Evolutionary conservation across 2,329 filamentous ascomycete genomes (phyloP).

Genomic region (Ophiostoma montium): DNA sequence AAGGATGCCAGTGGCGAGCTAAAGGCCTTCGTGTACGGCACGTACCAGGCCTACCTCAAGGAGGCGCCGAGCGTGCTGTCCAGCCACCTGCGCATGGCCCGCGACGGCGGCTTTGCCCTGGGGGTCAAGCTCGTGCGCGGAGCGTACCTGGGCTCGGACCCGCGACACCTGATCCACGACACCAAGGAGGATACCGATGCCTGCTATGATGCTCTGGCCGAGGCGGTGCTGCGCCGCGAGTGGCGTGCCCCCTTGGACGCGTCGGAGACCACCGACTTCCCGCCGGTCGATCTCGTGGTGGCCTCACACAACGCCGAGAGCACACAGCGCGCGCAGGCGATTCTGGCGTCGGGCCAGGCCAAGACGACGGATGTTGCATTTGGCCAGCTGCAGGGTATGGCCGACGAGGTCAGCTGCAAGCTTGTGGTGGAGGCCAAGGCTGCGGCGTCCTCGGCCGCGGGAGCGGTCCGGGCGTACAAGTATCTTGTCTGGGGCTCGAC

Average conservation of each 20-base stretch:
- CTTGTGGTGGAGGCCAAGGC: constrained; percentile 23
- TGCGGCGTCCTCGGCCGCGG: too few relatives aligned
- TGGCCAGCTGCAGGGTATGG: constrained; percentile 88
- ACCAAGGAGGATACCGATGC: constrained; percentile 57
- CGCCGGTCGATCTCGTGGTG: constrained; percentile 50
- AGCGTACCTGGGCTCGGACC: constrained; percentile 58
- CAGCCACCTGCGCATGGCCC: constrained; percentile 44
- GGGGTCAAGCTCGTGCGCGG: constrained; percentile 66
- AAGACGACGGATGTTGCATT: constrained; percentile 37
- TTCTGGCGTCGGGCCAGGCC: constrained; percentile 32
- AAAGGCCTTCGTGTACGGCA: constrained; percentile 53
- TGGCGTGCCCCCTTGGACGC: constrained; percentile 41
- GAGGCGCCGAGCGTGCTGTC: constrained; percentile 41
- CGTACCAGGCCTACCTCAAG: constrained; percentile 68
- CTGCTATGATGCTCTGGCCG: constrained; percentile 58
- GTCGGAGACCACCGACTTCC: constrained; percentile 31
- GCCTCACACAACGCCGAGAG: constrained; percentile 73
- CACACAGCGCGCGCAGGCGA: constrained; percentile 41
- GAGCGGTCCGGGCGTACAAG: constrained; percentile 38
- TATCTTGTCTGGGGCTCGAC: constrained; percentile 58
- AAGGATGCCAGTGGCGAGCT: constrained; percentile 31
- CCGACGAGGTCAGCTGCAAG: constrained; percentile 72
- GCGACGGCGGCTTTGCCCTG: constrained; percentile 46
- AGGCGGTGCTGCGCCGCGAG: constrained; percentile 48
- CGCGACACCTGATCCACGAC: constrained; percentile 55